phyloP scores from a whole-genome alignment of 2,329 filamentous ascomycete species.

The Teratosphaeria gauchensis region DNA sequence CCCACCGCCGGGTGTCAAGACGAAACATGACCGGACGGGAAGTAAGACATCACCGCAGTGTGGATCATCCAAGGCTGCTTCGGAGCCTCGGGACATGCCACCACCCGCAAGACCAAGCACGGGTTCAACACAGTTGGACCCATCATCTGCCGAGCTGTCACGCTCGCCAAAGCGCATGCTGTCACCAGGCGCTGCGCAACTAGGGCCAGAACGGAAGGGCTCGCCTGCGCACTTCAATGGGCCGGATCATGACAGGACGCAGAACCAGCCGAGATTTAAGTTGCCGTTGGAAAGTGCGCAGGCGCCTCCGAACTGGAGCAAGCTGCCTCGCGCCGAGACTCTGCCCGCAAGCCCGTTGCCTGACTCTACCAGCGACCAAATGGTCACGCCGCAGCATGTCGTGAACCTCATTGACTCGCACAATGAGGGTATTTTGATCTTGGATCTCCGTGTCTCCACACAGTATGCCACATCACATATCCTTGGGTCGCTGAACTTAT shows the following conservation, averaged over 20 bases:
- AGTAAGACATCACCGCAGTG: constrained; percentile 16
- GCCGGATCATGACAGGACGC: constrained; percentile 10
- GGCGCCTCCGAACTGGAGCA: constrained; percentile 3
- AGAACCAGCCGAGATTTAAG: constrained; percentile 15
- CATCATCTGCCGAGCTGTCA: constrained; percentile 18
- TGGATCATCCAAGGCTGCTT: background rate
- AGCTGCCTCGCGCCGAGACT: constrained; percentile 36
- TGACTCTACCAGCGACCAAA: constrained; percentile 26
- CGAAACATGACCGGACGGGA: constrained; percentile 6
- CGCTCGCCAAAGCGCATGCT: constrained; percentile 41
- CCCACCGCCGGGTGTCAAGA: constrained; percentile 15
- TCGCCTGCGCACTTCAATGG: constrained; percentile 38
- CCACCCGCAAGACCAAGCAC: constrained; percentile 8
- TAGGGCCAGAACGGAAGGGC: constrained; percentile 34
- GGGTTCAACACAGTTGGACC: constrained; percentile 8
- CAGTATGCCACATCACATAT: constrained; percentile 71
- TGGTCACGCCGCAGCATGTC: constrained; percentile 41
- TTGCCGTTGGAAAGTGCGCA: constrained; percentile 20
- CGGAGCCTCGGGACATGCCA: constrained; percentile 34
- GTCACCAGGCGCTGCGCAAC: constrained; percentile 33
- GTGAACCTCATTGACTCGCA: constrained; percentile 38
- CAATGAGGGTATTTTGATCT: constrained; percentile 51
- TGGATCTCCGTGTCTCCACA: constrained; percentile 81
- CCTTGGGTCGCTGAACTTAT: constrained; percentile 74
- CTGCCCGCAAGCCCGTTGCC: constrained; percentile 26